Evolutionary conservation across 306 rosid genomes (phyloP), one percentile per base, ranked within the genome.

Genomic region (Malus sieversii): DNA sequence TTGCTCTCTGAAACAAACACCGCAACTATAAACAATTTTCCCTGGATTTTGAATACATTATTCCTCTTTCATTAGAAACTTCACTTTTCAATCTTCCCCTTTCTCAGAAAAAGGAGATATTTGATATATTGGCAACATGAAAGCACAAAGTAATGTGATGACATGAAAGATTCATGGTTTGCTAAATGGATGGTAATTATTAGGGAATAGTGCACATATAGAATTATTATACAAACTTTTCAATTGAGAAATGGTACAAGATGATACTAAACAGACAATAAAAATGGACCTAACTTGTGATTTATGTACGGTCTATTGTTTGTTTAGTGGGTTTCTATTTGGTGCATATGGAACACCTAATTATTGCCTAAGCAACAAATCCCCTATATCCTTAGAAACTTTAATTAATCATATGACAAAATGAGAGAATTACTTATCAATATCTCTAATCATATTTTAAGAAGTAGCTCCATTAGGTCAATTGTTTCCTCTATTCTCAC

Each of bases 1-100:
- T 48, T 48, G 19, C 53, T 48, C 19, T 30, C 35, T 72, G 76
- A 58, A 72, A 76, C 82, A 79, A 87, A 89, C 97, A 66, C 81
- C 74, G 29, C 90, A 95, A 85, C 98, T 88, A 83, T 44, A 88
- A 38, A 18, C 9, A 55, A 67, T 73, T 68, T 42, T 13, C 53
- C 10, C 60, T 38, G 22, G n/a, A 38, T 53, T 12, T 48, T 72
- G 61, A 19, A 18, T 16, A 5, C 20, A 51, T 52, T 14, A 52
- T 52, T n/a, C 29, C 55, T 48, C 55, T 48, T 48, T 48, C 19
- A 48, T 51, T 51, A 51, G 55, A 51, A 16, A 51, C 20, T 15
- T 20, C 20, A 15, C 55, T 16, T 51, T 51, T 51, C 55, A 51
- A 5, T 51, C 55, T 51, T 51, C 8, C 2, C 55, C 55, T 51